phyloP scores from a whole-genome alignment of 73 alveolate genomes.

The Paramecium primaurelia region DNA sequence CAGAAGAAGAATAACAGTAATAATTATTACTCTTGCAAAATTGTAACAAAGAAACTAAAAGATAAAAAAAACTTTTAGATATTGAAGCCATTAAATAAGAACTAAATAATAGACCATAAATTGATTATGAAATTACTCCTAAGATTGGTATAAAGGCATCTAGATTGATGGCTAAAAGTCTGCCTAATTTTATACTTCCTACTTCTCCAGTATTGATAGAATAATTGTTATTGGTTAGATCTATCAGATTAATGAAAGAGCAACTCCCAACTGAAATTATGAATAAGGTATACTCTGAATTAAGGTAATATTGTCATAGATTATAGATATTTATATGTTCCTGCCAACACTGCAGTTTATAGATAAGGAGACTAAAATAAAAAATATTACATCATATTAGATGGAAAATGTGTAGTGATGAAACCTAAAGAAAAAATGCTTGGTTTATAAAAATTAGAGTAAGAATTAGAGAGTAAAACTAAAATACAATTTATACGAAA shows the following conservation, averaged over 20 bases:
- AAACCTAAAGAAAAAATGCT: slow-evolving; percentile 40
- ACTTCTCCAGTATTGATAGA: slow-evolving; percentile 44
- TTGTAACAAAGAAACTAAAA: neutral
- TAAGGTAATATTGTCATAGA: neutral
- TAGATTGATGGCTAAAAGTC: neutral
- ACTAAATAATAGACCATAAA: neutral
- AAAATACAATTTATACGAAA: neutral
- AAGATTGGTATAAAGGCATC: neutral
- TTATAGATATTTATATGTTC: slow-evolving; percentile 21
- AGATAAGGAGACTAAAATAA: slow-evolving; percentile 17
- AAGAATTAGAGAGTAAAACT: neutral
- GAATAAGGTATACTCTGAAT: slow-evolving; percentile 19
- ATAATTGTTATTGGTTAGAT: neutral
- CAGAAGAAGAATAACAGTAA: neutral
- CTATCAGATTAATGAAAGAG: neutral
- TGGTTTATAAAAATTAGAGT: neutral
- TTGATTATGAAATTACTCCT: neutral
- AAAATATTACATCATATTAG: slow-evolving; percentile 7
- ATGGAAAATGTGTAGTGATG: slow-evolving; percentile 30
- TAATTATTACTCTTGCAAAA: neutral
- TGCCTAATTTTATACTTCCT: neutral
- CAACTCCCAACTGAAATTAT: neutral
- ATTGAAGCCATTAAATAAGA: slow-evolving; percentile 25
- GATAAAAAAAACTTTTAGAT: neutral
- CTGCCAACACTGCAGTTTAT: neutral